These are phyloP conservation scores for Termitomyces sp. DNA, from an alignment of 768 basidiomycete genomes.

Conservation along the genomic window DNA sequence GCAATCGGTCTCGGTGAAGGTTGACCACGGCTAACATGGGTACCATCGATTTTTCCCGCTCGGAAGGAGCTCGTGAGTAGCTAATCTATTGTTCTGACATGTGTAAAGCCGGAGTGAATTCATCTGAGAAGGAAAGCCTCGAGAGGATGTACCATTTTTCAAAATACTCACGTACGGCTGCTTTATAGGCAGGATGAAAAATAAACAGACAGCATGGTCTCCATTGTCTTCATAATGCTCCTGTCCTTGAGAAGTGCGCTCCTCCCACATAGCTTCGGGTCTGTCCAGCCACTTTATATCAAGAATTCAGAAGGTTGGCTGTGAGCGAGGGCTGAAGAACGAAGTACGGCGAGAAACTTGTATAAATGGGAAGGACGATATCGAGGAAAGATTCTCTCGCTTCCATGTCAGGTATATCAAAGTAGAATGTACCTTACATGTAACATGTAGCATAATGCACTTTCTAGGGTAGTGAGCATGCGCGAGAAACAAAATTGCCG, in stretches of 20 bases:
- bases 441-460: too few species aligned
- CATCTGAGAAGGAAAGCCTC: conserved; percentile 30
- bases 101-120: conserved; percentile 43
- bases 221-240: conserved; percentile 49
- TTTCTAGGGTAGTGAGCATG: too few species aligned
- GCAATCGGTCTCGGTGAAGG: conserved; percentile 35
- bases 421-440: conserved; percentile 18
- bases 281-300: conserved; percentile 40
- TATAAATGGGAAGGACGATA: conserved; percentile 19
- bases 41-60: conserved; percentile 41
- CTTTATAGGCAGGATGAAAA: neutral
- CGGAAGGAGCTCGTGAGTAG: conserved; percentile 50
- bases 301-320: conserved; percentile 41
- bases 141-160: neutral
- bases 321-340: conserved; percentile 40
- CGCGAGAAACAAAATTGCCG: too few species aligned
- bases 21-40: conserved; percentile 55
- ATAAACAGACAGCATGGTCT: conserved; percentile 43
- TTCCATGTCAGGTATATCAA: conserved; percentile 31
- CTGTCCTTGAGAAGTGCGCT: conserved; percentile 47
- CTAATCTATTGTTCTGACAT: conserved; percentile 40
- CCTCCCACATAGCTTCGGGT: conserved; percentile 60
- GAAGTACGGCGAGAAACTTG: conserved; percentile 31
- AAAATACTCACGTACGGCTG: conserved; percentile 20
- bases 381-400: conserved; percentile 16